Conservation (phyloP, 768 basidiomycete genomes). For the Kwoniella europaea region DNA sequence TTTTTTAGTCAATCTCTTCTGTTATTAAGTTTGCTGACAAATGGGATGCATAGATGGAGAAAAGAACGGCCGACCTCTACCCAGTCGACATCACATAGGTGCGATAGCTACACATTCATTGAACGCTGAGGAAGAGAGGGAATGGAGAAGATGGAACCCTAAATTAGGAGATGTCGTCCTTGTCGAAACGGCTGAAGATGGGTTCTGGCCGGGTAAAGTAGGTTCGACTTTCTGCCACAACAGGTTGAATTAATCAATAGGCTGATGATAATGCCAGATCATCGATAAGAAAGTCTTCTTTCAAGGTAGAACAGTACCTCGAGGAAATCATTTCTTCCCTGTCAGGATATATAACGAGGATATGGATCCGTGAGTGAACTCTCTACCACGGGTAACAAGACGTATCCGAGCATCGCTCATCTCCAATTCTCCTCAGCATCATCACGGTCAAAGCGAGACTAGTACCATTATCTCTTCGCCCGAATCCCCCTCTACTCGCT, state of each 20-base stretch:
- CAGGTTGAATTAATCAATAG: not conserved
- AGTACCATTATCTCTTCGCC: slow-evolving; percentile 41
- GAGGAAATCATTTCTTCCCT: slow-evolving; percentile 51
- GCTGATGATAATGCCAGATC: slow-evolving; percentile 26
- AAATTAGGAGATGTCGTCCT: slow-evolving; percentile 46
- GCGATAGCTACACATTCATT: slow-evolving; percentile 29
- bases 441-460: slow-evolving; percentile 51
- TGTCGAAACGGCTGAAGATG: slow-evolving; percentile 39
- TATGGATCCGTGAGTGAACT: slow-evolving; percentile 36
- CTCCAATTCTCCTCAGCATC: slow-evolving; percentile 17
- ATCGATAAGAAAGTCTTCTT: slow-evolving; percentile 51
- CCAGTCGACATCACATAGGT: slow-evolving; percentile 35
- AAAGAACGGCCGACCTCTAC: slow-evolving; percentile 24
- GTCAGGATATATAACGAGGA: slow-evolving; percentile 44
- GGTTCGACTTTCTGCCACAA: not conserved
- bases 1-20: not conserved
- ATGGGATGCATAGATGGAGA: slow-evolving; percentile 1
- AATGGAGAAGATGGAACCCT: slow-evolving; percentile 48
- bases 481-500: slow-evolving; percentile 43
- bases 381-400: no score
- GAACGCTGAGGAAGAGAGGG: slow-evolving; percentile 34
- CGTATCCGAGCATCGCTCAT: not conserved
- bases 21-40: slow-evolving; percentile 8
- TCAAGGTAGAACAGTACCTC: slow-evolving; percentile 43
- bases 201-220: slow-evolving; percentile 51